These are phyloP conservation scores for Glycine tomentella DNA, from an alignment of 306 rosid genomes.

Conservation along the genomic window DNA sequence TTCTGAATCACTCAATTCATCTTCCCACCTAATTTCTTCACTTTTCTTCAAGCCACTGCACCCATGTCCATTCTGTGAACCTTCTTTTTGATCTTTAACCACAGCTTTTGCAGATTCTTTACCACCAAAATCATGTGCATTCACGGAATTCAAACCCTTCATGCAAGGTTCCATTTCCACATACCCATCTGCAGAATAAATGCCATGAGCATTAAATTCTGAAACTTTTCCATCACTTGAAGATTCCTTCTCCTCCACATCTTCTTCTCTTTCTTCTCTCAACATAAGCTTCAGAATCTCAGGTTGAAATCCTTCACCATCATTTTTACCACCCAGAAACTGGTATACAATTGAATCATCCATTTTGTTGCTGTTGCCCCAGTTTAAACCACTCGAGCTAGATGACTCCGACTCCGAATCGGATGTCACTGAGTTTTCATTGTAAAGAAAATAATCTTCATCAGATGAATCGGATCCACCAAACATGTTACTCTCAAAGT, in stretches of 20 bases:
- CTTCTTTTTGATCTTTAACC: slow-evolving; percentile 15
- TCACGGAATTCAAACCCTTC: slow-evolving; percentile 35
- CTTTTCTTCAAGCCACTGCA: slow-evolving; percentile 19
- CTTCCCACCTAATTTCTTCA: slow-evolving; percentile 47
- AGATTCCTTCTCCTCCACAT: slow-evolving; percentile 32
- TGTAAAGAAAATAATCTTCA: slow-evolving; percentile 51
- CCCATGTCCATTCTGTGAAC: neutral
- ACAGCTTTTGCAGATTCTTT: neutral
- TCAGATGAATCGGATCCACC: slow-evolving; percentile 55
- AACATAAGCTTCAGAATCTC: slow-evolving; percentile 42
- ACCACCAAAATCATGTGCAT: slow-evolving; percentile 21
- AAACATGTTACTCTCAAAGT: slow-evolving; percentile 38
- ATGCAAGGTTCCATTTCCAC: slow-evolving; percentile 56
- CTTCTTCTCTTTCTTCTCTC: slow-evolving; percentile 33
- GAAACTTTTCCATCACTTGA: slow-evolving; percentile 38
- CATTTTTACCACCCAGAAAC: slow-evolving; percentile 47
- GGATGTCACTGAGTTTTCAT: slow-evolving; percentile 49
- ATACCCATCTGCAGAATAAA: slow-evolving; percentile 50
- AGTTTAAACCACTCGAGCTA: slow-evolving; percentile 44
- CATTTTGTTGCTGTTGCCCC: slow-evolving; percentile 42
- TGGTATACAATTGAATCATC: slow-evolving; percentile 51
- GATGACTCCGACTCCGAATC: slow-evolving; percentile 59
- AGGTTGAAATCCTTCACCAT: slow-evolving; percentile 43
- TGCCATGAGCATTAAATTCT: slow-evolving; percentile 12
- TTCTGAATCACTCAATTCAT: slow-evolving; percentile 36